phyloP scores from a whole-genome alignment of 352 stramenopile genomes.

The Globisporangium okanoganense region DNA sequence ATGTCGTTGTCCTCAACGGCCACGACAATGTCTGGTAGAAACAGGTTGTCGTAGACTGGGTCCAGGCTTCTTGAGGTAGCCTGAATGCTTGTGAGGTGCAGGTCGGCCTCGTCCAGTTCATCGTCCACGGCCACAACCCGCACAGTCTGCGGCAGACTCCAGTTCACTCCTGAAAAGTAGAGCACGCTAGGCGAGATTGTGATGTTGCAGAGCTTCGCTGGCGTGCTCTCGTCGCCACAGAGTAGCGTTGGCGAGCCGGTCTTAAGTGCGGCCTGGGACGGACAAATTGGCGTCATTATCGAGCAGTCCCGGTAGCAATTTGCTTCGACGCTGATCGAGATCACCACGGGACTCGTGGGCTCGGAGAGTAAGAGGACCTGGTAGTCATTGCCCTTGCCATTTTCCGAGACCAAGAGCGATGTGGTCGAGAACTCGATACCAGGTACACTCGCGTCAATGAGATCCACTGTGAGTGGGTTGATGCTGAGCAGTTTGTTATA shows the following conservation, averaged over 20 bases:
- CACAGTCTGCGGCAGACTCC: constrained; percentile 61
- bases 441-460: constrained; percentile 52
- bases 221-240: constrained; percentile 13
- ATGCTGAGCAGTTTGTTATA: constrained; percentile 24
- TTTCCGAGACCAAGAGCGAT: constrained; percentile 61
- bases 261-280: constrained; percentile 21
- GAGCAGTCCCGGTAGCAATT: constrained; percentile 62
- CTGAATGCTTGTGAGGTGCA: constrained; percentile 58
- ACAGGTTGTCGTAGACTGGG: constrained; percentile 50
- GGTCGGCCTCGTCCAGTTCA: constrained; percentile 56
- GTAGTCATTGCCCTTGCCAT: constrained; percentile 67
- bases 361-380: constrained; percentile 66
- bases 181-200: constrained; percentile 47
- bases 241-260: background rate
- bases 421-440: constrained; percentile 66
- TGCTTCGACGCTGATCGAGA: constrained; percentile 40
- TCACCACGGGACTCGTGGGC: constrained; percentile 41
- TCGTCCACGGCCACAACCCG: constrained; percentile 70
- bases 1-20: constrained; percentile 66
- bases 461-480: constrained; percentile 16
- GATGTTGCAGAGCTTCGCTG: constrained; percentile 55
- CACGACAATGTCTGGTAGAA: constrained; percentile 62
- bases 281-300: constrained; percentile 16
- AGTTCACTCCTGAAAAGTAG: constrained; percentile 47
- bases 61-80: constrained; percentile 39